Evolutionary conservation across 139 green algal species (phyloP).

Genomic region (Pedinophyceae sp.): DNA sequence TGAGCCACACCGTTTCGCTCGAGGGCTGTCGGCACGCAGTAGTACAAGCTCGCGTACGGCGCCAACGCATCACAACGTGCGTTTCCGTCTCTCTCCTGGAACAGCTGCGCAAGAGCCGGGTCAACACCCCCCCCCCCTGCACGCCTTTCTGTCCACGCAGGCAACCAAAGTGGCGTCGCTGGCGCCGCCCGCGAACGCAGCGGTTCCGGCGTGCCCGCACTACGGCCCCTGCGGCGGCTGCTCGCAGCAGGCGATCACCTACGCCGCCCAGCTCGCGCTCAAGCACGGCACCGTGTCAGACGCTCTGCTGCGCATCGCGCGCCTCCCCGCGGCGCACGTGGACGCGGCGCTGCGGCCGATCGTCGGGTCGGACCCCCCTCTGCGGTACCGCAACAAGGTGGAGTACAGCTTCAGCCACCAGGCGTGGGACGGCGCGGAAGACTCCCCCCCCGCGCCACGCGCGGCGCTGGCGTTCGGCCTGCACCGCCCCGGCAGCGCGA

Average conservation of each 20-base stretch:
- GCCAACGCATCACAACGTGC: neutral
- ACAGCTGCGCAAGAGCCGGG: neutral
- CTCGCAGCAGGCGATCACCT: slow-evolving; percentile 54
- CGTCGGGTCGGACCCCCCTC: slow-evolving; percentile 1
- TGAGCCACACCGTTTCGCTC: neutral
- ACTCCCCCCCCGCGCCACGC: neutral
- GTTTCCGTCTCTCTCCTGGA: too few species aligned
- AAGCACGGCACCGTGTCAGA: slow-evolving; percentile 29
- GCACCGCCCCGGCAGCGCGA: slow-evolving; percentile 10
- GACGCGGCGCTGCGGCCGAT: slow-evolving; percentile 22
- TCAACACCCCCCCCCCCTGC: neutral
- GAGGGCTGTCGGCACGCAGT: neutral
- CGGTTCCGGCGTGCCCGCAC: slow-evolving; percentile 37
- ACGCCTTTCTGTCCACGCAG: slow-evolving; percentile 26
- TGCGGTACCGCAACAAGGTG: slow-evolving; percentile 75
- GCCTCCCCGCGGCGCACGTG: neutral
- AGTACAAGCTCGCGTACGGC: neutral
- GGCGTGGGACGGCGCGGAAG: slow-evolving; percentile 16
- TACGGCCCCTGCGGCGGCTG: slow-evolving; percentile 64
- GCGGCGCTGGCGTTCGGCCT: slow-evolving; percentile 16
- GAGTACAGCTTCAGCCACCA: slow-evolving; percentile 28
- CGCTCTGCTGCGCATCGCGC: neutral
- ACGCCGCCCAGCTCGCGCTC: slow-evolving; percentile 43
- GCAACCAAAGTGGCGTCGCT: slow-evolving; percentile 36
- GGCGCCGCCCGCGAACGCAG: slow-evolving; percentile 15